Percentiles rank a stretch among this genome's conserved stretches.
Evolutionary conservation across 2,329 filamentous ascomycete species (phyloP).

Genomic region (Microdochium trichocladiopsis): DNA sequence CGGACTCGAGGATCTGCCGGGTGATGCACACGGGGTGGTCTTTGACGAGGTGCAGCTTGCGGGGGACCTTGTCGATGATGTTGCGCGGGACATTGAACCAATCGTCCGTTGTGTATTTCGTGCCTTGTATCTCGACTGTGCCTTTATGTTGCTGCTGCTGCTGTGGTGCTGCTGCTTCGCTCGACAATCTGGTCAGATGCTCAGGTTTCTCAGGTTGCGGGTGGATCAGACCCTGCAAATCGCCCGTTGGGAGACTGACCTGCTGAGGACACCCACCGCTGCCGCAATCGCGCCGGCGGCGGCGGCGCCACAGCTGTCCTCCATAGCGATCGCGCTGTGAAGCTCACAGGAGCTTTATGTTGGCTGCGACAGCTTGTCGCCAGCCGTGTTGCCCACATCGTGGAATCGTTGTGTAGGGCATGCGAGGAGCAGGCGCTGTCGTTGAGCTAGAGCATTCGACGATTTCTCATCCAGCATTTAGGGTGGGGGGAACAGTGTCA

Average conservation of each 20-base stretch:
- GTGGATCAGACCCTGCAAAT: neutral
- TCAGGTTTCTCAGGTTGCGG: neutral
- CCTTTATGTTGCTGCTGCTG: conserved; percentile 16
- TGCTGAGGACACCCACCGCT: conserved; percentile 5
- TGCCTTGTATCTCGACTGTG: conserved; percentile 53
- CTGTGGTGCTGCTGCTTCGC: neutral
- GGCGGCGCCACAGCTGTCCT: conserved; percentile 3
- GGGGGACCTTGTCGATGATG: conserved; percentile 67
- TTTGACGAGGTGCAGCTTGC: conserved; percentile 80
- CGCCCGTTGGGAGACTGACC: conserved; percentile 10
- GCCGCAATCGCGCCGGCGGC: conserved; percentile 3
- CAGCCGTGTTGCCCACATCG: conserved; percentile 20
- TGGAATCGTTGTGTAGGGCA: neutral
- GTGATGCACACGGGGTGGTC: conserved; percentile 91
- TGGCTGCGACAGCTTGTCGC: conserved; percentile 10
- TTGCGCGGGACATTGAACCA: conserved; percentile 82
- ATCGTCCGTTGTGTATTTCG: conserved; percentile 59
- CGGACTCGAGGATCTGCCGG: conserved; percentile 83
- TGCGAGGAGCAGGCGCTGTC: too few relatives aligned
- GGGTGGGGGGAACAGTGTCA: too few relatives aligned
- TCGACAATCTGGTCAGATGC: neutral
- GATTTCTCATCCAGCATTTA: too few relatives aligned
- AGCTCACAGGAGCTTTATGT: conserved; percentile 3
- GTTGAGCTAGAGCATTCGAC: too few relatives aligned
- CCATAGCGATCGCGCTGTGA: conserved; percentile 9